These are phyloP conservation scores for Stephanodiscus minutulus DNA, from an alignment of 108 stramenopile genomes.

Conservation along the genomic window DNA sequence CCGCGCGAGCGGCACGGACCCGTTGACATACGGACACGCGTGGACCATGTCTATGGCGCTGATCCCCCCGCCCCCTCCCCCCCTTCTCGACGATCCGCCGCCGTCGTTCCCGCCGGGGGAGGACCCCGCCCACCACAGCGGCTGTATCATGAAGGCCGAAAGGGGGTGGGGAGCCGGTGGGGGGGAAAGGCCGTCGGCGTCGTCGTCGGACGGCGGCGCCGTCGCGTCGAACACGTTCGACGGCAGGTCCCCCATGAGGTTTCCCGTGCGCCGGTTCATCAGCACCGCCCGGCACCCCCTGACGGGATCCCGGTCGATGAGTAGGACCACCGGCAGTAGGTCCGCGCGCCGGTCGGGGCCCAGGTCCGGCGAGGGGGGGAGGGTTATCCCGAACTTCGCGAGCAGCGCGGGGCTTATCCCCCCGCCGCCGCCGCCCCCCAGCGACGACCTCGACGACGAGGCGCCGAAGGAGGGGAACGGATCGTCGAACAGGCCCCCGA, in stretches of 20 bases:
- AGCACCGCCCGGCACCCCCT: constrained; percentile 61
- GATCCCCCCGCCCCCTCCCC: constrained; percentile 28
- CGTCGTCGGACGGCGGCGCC: background rate
- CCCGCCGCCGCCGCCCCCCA: background rate
- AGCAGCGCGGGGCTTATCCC: constrained; percentile 53
- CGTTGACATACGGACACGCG: constrained; percentile 66
- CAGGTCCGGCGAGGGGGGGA: constrained; percentile 74
- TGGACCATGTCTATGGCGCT: constrained; percentile 65
- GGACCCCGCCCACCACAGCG: constrained; percentile 85
- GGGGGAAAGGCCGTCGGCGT: background rate
- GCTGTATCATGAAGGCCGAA: constrained; percentile 83
- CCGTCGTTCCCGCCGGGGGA: constrained; percentile 45
- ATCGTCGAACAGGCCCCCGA: constrained; percentile 37
- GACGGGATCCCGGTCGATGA: constrained; percentile 57
- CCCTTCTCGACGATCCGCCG: constrained; percentile 26
- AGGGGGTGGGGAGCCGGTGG: constrained; percentile 42
- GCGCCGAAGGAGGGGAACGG: constrained; percentile 27
- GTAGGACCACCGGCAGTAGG: constrained; percentile 71
- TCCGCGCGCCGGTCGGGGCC: constrained; percentile 85
- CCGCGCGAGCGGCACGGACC: constrained; percentile 59
- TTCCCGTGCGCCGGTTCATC: constrained; percentile 82
- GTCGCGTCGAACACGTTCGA: constrained; percentile 40
- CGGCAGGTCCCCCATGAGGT: constrained; percentile 83
- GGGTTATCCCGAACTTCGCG: constrained; percentile 76
- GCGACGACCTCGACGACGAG: constrained; percentile 8